A percentile compares a stretch with the other conserved stretches of the same genome.
Conservation (phyloP, 805 yeast species). For the Yamadazyma akitaensis region DNA sequence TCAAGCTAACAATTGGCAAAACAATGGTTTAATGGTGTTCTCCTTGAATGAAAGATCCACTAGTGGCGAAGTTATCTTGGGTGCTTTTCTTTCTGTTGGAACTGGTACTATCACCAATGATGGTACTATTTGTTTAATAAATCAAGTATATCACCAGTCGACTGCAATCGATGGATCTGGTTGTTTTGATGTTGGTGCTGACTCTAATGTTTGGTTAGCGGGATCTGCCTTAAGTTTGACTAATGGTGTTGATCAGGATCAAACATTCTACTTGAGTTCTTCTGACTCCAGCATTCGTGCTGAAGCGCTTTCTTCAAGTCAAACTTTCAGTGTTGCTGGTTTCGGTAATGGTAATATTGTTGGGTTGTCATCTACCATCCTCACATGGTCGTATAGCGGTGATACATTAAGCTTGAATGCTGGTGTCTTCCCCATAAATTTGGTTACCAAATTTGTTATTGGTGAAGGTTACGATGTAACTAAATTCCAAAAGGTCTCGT, state of each 20-base stretch:
- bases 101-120: conserved; percentile 18
- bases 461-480: conserved; percentile 18
- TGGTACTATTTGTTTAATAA: conserved; percentile 27
- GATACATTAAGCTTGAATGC: conserved; percentile 19
- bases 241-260: conserved; percentile 12
- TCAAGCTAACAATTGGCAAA: conserved; percentile 15
- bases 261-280: conserved; percentile 19
- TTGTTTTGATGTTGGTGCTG: conserved; percentile 20
- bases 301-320: conserved; percentile 20
- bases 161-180: conserved; percentile 22
- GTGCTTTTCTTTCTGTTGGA: conserved; percentile 11
- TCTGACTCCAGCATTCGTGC: conserved; percentile 12
- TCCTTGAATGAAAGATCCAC: conserved; percentile 9
- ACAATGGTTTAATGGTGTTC: conserved; percentile 20
- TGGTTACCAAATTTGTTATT: conserved; percentile 15
- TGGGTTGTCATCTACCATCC: conserved; percentile 6
- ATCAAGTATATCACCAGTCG: conserved; percentile 20
- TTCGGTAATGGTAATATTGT: conserved; percentile 23
- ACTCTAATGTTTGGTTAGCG: conserved; percentile 16
- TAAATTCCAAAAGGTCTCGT: conserved; percentile 9
- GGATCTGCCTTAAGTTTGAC: conserved; percentile 10
- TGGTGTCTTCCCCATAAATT: conserved; percentile 2
- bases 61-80: conserved; percentile 14
- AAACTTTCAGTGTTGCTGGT: conserved; percentile 22
- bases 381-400: conserved; percentile 10